These are phyloP conservation scores for Lotus japonicus DNA, from an alignment of 306 rosid species.

Conservation along the genomic window DNA sequence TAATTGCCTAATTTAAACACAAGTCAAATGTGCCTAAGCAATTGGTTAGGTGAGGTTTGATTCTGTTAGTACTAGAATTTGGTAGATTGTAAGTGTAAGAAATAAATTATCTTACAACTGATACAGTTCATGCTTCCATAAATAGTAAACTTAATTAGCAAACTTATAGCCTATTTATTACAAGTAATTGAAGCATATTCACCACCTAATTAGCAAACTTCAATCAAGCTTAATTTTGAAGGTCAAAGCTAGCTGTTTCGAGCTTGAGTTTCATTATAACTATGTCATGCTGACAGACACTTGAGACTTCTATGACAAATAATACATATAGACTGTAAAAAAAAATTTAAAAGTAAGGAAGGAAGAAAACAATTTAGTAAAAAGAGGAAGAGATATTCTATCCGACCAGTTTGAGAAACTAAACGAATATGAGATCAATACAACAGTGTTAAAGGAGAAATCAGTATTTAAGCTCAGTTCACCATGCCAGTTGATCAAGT, in stretches of 20 bases:
- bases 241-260: neutral
- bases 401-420: neutral
- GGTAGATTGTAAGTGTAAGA: too few species aligned
- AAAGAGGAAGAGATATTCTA: neutral
- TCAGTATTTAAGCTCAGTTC: neutral
- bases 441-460: neutral
- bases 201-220: too few species aligned
- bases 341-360: neutral
- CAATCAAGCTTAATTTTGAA: neutral
- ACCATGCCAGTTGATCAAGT: neutral
- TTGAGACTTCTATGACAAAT: constrained; percentile 3
- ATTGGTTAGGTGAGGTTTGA: too few species aligned
- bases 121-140: too few species aligned
- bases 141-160: too few species aligned
- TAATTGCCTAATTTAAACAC: too few species aligned
- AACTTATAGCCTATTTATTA: too few species aligned
- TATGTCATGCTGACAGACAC: neutral
- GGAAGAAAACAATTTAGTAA: neutral
- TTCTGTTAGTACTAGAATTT: too few species aligned
- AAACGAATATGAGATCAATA: neutral
- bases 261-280: neutral
- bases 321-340: neutral
- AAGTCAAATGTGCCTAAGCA: too few species aligned
- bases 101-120: too few species aligned
- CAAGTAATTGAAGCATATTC: neutral